phyloP scores from a whole-genome alignment of 768 basidiomycete genomes.

The Amanita phalloides region DNA sequence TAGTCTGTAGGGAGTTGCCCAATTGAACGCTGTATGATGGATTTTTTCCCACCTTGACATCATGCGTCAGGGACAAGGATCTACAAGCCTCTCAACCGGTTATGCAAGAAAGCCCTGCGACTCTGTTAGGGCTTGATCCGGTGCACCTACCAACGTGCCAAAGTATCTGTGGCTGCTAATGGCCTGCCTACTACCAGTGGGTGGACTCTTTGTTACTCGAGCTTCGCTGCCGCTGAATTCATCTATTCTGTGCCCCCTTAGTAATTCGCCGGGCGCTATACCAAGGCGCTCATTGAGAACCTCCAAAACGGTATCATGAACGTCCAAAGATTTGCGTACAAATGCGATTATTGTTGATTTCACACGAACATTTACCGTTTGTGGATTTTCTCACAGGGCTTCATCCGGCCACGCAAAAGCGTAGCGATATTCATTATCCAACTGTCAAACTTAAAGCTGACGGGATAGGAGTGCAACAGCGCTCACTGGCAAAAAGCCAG shows the following conservation, averaged over 20 bases:
- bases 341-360: slow-evolving; percentile 10
- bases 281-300: slow-evolving; percentile 49
- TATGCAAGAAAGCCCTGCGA: no score
- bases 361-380: slow-evolving; percentile 28
- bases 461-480: background rate
- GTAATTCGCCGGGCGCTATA: slow-evolving; percentile 32
- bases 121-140: no score
- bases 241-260: slow-evolving; percentile 25
- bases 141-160: no score
- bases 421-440: slow-evolving; percentile 13
- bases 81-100: no score
- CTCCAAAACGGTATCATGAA: slow-evolving; percentile 16
- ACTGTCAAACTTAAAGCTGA: slow-evolving; percentile 27
- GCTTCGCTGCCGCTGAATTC: slow-evolving; percentile 49
- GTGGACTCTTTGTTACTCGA: slow-evolving; percentile 21
- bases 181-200: slow-evolving; percentile 26
- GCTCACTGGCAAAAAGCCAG: slow-evolving; percentile 64
- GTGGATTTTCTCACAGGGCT: no score
- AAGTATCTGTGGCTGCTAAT: slow-evolving; percentile 44
- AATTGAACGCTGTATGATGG: background rate
- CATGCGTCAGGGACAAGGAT: no score
- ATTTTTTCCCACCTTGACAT: slow-evolving; percentile 33
- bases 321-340: slow-evolving; percentile 34
- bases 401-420: no score
- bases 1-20: slow-evolving; percentile 21